phyloP scores from a whole-genome alignment of 2,329 filamentous ascomycete species.

The Hymenoscyphus infarciens region DNA sequence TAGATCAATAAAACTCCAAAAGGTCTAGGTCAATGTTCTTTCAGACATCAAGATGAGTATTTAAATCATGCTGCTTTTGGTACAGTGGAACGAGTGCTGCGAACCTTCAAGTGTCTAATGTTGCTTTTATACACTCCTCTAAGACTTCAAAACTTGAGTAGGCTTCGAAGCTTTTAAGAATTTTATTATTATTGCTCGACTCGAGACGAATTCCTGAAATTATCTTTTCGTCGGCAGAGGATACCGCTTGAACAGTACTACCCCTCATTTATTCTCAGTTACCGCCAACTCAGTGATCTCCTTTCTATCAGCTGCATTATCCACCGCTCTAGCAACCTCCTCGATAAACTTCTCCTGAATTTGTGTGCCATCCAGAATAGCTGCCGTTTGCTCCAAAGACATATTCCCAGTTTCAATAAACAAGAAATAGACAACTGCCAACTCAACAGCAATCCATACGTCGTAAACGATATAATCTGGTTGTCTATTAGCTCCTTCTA shows the following conservation, averaged over 20 bases:
- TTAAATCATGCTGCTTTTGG: too few relatives aligned
- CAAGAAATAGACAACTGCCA: constrained; percentile 16
- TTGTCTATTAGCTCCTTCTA: not conserved
- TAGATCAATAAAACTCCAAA: not conserved
- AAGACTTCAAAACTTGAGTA: too few relatives aligned
- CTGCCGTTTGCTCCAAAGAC: constrained; percentile 41
- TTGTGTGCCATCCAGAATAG: constrained; percentile 39
- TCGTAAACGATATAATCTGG: constrained; percentile 33
- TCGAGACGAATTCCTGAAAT: not conserved
- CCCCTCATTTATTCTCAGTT: not conserved
- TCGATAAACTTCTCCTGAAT: constrained; percentile 22
- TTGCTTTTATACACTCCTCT: too few relatives aligned
- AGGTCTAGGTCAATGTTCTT: too few relatives aligned
- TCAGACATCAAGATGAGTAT: too few relatives aligned
- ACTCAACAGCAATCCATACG: constrained; percentile 22
- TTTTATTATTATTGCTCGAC: not conserved
- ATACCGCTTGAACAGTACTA: not conserved
- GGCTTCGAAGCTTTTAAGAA: too few relatives aligned
- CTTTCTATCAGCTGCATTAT: not conserved
- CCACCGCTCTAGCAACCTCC: not conserved
- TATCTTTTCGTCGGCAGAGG: not conserved
- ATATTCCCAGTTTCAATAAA: constrained; percentile 40
- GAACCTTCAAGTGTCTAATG: not conserved
- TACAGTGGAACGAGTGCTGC: too few relatives aligned
- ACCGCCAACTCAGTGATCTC: not conserved